These are phyloP conservation scores for Vaccinium corymbosum DNA, from an alignment of 148 eudicot species.

Conservation along the genomic window DNA sequence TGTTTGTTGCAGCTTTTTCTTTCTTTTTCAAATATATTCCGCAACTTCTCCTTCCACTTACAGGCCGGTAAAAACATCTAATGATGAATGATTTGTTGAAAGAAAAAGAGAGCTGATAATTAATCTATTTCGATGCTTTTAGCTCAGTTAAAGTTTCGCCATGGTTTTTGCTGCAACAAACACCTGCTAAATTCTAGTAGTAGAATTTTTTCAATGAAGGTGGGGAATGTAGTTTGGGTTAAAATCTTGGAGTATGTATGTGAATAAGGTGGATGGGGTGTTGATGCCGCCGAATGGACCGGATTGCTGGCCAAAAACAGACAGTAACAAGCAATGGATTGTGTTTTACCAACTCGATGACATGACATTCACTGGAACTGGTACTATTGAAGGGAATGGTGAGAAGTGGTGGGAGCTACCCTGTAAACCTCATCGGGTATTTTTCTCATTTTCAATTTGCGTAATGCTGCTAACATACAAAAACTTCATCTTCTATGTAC, in stretches of 20 bases:
- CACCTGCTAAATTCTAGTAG: background rate
- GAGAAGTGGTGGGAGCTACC: slow-evolving; percentile 97
- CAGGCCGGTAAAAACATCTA: too few species aligned
- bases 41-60: background rate
- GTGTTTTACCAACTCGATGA: slow-evolving; percentile 69
- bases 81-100: background rate
- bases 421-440: slow-evolving; percentile 95
- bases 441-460: background rate
- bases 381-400: slow-evolving; percentile 90
- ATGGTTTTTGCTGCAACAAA: background rate
- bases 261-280: slow-evolving; percentile 65
- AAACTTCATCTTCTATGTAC: too few species aligned
- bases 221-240: background rate
- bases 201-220: too few species aligned
- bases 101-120: background rate
- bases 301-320: slow-evolving; percentile 81
- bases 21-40: background rate
- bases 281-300: slow-evolving; percentile 90
- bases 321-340: slow-evolving; percentile 85
- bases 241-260: background rate
- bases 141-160: background rate
- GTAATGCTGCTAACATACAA: background rate
- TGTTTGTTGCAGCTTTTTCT: background rate
- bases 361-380: slow-evolving; percentile 68
- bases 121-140: background rate